Base-by-base conservation (phyloP, 2,329 filamentous ascomycete species). In the Alternaria panax region DNA sequence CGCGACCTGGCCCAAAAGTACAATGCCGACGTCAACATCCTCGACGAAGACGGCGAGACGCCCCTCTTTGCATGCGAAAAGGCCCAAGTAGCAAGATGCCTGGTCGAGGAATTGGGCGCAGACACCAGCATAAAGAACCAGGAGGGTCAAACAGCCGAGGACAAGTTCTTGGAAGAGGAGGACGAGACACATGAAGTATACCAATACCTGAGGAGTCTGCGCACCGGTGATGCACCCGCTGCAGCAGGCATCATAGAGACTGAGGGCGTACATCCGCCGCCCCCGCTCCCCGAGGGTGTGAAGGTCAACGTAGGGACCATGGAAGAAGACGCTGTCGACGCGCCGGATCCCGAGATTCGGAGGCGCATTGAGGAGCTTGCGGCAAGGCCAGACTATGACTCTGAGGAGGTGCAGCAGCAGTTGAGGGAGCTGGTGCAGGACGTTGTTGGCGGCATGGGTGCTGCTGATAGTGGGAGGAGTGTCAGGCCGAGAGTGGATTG, bases 51-150 rank as follows among this genome's bases (percentile, higher is more conserved):
- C 76, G 87, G 89, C 57, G 95, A 99, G 80, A 97, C 94, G 1
- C 91, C 94, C n/a, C 83, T 99, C 5, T 99, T 97, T 74, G 92
- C 93, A n/a, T 88, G 89, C 27, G 95, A 99, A 79, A 92, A 88
- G 0, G 83, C 90, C 48, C 89, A 91, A 4, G 89, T 92, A 42
- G 94, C 94, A 20, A 87, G 87, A 69, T 86, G 89, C 52, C 83
- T 99, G 7, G 86, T 98, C 3, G 92, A 96, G 72, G 92, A 97
- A 77, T 83, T 98, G 3, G 87, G 88, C 5, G 87, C 91, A 30
- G 88, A 96, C 68, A 78, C 86, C 36, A 80, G 79, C 20, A 82
- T 89, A 59, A 84, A 81, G 66, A 93, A 95, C 64, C 81, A 84
- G 22, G 92, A 96, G 16, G 93, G 91, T 3, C 81, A 90, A 72